Evolutionary conservation across 2,329 filamentous ascomycete species (phyloP).

Genomic region (Fusarium sp.): DNA sequence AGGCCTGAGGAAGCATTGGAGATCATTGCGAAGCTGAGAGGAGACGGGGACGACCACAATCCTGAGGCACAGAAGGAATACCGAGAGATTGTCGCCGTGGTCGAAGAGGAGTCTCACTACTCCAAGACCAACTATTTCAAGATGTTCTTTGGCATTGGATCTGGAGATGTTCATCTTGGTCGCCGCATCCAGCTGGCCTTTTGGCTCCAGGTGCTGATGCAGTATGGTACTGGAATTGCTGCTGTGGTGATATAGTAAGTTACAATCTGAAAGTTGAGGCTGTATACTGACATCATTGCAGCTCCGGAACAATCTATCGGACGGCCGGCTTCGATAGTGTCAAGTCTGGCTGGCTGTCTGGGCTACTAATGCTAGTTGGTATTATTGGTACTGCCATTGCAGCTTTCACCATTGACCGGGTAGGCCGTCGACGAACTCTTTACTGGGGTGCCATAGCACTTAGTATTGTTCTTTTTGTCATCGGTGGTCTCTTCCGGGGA

Average conservation of each 20-base stretch:
- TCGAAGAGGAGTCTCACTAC: constrained; percentile 50
- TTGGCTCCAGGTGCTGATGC: constrained; percentile 56
- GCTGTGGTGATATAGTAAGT: constrained; percentile 31
- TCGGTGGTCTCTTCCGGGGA: constrained; percentile 47
- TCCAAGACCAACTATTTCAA: constrained; percentile 56
- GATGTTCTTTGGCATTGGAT: constrained; percentile 57
- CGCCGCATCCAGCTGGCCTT: constrained; percentile 57
- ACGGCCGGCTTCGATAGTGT: constrained; percentile 10
- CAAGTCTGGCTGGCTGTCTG: constrained; percentile 56
- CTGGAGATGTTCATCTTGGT: constrained; percentile 54
- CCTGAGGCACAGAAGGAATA: constrained; percentile 46
- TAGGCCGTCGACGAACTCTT: constrained; percentile 54
- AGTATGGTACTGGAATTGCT: constrained; percentile 43
- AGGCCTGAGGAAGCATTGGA: constrained; percentile 14
- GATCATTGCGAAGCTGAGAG: constrained; percentile 8
- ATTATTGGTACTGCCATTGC: constrained; percentile 64
- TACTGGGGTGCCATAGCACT: constrained; percentile 53
- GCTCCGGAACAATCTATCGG: constrained; percentile 19
- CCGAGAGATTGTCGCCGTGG: constrained; percentile 56
- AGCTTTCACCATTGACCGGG: constrained; percentile 57
- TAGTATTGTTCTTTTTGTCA: constrained; percentile 49
- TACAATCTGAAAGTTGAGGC: too few species aligned
- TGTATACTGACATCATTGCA: not conserved
- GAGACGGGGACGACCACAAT: constrained; percentile 2
- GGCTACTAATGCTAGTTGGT: constrained; percentile 63